These are phyloP conservation scores for Clonostachys chloroleuca DNA, from an alignment of 2,329 filamentous ascomycete genomes.

Conservation along the genomic window DNA sequence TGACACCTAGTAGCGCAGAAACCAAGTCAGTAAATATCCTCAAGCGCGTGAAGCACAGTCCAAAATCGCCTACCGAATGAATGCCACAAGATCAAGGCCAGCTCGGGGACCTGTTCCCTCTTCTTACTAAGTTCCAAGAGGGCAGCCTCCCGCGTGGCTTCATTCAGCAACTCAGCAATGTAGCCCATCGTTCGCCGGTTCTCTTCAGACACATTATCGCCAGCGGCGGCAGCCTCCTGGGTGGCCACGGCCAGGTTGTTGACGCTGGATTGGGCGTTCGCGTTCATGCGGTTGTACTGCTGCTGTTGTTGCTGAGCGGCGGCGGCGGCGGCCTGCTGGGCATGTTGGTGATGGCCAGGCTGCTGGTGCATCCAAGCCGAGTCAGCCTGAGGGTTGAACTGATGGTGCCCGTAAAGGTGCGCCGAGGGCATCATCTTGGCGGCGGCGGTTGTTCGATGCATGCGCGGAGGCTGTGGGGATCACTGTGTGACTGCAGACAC, in stretches of 20 bases:
- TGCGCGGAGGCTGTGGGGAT: neutral
- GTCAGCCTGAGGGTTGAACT: slow-evolving; percentile 59
- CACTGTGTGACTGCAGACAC: too few relatives aligned
- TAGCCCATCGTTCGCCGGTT: slow-evolving; percentile 89
- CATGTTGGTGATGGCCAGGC: slow-evolving; percentile 51
- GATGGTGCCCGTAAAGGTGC: slow-evolving; percentile 65
- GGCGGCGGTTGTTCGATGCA: slow-evolving; percentile 4
- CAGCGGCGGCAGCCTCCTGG: slow-evolving; percentile 21
- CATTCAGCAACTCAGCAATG: slow-evolving; percentile 87
- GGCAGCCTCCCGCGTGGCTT: slow-evolving; percentile 81
- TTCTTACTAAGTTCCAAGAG: slow-evolving; percentile 97
- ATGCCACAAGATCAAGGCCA: slow-evolving; percentile 96
- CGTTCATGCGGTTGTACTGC: slow-evolving; percentile 36
- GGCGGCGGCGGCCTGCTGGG: slow-evolving; percentile 46
- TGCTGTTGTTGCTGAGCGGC: slow-evolving; percentile 47
- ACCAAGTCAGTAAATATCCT: slow-evolving; percentile 4
- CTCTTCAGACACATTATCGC: slow-evolving; percentile 75
- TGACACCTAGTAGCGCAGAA: slow-evolving; percentile 63
- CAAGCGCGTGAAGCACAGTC: slow-evolving; percentile 11
- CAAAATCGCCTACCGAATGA: slow-evolving; percentile 72
- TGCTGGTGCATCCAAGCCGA: slow-evolving; percentile 67
- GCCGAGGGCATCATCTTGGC: slow-evolving; percentile 57
- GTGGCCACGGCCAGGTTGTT: slow-evolving; percentile 1
- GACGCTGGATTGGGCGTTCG: slow-evolving; percentile 68
- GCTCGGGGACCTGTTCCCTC: slow-evolving; percentile 92